Conservation (phyloP, 441 rosid species). For the Flueggea neowawraea region DNA sequence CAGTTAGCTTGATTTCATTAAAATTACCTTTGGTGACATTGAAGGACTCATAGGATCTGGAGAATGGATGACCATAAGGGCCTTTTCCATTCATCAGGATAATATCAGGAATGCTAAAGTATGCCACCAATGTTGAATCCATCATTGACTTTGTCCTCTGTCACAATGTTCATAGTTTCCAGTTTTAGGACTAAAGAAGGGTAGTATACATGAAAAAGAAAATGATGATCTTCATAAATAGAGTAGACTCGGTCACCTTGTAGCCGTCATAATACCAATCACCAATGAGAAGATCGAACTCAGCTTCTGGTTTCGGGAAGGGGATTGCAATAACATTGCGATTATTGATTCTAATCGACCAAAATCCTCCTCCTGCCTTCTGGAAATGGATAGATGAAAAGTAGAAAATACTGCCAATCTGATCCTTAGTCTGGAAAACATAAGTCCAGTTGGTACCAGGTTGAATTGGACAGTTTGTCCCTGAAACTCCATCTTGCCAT, state of each 20-base stretch:
- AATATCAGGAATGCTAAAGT: slow-evolving; percentile 17
- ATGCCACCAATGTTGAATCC: background rate
- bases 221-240: too few species aligned
- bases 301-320: slow-evolving; percentile 58
- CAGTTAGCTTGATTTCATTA: too few species aligned
- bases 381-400: slow-evolving; percentile 64
- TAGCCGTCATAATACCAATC: slow-evolving; percentile 56
- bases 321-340: slow-evolving; percentile 45
- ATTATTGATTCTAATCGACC: slow-evolving; percentile 54
- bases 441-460: slow-evolving; percentile 76
- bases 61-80: slow-evolving; percentile 25
- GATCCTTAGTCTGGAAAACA: slow-evolving; percentile 64
- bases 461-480: slow-evolving; percentile 75
- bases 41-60: slow-evolving; percentile 28
- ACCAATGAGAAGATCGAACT: slow-evolving; percentile 69
- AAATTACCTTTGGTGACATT: slow-evolving; percentile 38
- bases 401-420: slow-evolving; percentile 74
- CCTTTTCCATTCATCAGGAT: slow-evolving; percentile 51
- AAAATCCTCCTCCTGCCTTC: slow-evolving; percentile 78
- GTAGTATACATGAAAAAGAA: too few species aligned
- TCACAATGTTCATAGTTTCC: background rate
- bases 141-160: slow-evolving; percentile 35
- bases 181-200: too few species aligned
- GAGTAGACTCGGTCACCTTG: slow-evolving; percentile 24
- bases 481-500: slow-evolving; percentile 91